Base-by-base conservation (phyloP, 169 alveolate species). In the Plasmodium gallinaceum region DNA sequence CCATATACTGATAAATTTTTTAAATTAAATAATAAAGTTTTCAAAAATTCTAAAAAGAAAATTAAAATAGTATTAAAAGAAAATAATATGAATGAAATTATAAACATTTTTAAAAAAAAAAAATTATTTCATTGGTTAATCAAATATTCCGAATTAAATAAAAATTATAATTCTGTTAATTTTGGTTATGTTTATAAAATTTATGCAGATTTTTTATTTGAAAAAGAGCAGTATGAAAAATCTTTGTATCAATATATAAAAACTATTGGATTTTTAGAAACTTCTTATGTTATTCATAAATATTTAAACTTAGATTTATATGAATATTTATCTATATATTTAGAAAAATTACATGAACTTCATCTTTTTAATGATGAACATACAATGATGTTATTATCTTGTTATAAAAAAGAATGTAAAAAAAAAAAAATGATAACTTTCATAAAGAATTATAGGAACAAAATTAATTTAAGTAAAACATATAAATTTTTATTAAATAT, bases 171-270 rank as follows among this genome's bases (percentile, higher is more conserved):
- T 57, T 16, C 16, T 12, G 42, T 64, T 64, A 65, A 78, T 58
- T 48, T 78, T n/a, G 26, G 60, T 22, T 69, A 48, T 64, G 58
- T 78, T 18, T 76, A 78, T 52, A 66, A 58, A 20, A 64, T 78
- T 64, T 78, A 78, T 78, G 89, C 89, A 12, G 89, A 78, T 65
- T 78, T 78, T 65, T 78, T 78, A 65, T 78, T 78, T 43, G 89
- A 78, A 78, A 78, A 78, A 60, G 89, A 78, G 16, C 70, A 64
- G 24, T 65, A 78, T 24, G 89, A 78, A 57, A 24, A 32, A 42
- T 75, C 89, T 43, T 64, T 78, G 70, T 26, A 78, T 46, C 71
- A 78, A 58, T 78, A 78, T 69, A 78, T 78, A 20, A 51, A 78
- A 20, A 78, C 89, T 20, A 78, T 78, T 64, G 76, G 68, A 6